phyloP scores from a whole-genome alignment of 2,329 filamentous ascomycete genomes.

The Diaporthe destruens region DNA sequence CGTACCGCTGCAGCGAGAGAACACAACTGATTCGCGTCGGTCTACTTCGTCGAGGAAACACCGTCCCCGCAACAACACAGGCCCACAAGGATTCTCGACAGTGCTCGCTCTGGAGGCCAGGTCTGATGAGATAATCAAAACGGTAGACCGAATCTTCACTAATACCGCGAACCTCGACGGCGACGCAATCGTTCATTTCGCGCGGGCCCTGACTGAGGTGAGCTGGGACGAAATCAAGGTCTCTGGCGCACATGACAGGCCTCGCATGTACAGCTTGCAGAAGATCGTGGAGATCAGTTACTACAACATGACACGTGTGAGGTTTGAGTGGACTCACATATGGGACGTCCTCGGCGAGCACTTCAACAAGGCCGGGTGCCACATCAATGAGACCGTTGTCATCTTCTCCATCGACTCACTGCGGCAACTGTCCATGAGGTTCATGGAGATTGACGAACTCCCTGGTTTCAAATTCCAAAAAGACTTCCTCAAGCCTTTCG shows the following conservation, averaged over 20 bases:
- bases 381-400: slow-evolving; percentile 95
- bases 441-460: slow-evolving; percentile 97
- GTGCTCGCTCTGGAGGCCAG: slow-evolving; percentile 93
- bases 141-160: slow-evolving; percentile 95
- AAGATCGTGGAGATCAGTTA: slow-evolving; percentile 99
- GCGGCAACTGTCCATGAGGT: slow-evolving; percentile 96
- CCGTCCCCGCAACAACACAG: slow-evolving; percentile 66
- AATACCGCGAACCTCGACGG: slow-evolving; percentile 94
- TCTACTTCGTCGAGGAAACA: slow-evolving; percentile 71
- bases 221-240: slow-evolving; percentile 99
- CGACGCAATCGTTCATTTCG: slow-evolving; percentile 96
- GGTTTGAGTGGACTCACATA: slow-evolving; percentile 98
- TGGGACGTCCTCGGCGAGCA: slow-evolving; percentile 98
- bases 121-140: slow-evolving; percentile 91
- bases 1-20: slow-evolving; percentile 68
- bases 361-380: slow-evolving; percentile 97
- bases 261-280: slow-evolving; percentile 95
- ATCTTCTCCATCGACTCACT: slow-evolving; percentile 98
- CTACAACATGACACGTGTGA: slow-evolving; percentile 99
- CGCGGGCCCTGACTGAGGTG: slow-evolving; percentile 90
- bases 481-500: slow-evolving; percentile 97
- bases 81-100: slow-evolving; percentile 74
- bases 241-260: slow-evolving; percentile 94
- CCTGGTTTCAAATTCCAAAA: slow-evolving; percentile 99
- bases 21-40: slow-evolving; percentile 70